Percentiles rank a stretch among this genome's conserved stretches.
phyloP scores from a whole-genome alignment of 352 stramenopile genomes.

The Globisporangium megalacanthum region DNA sequence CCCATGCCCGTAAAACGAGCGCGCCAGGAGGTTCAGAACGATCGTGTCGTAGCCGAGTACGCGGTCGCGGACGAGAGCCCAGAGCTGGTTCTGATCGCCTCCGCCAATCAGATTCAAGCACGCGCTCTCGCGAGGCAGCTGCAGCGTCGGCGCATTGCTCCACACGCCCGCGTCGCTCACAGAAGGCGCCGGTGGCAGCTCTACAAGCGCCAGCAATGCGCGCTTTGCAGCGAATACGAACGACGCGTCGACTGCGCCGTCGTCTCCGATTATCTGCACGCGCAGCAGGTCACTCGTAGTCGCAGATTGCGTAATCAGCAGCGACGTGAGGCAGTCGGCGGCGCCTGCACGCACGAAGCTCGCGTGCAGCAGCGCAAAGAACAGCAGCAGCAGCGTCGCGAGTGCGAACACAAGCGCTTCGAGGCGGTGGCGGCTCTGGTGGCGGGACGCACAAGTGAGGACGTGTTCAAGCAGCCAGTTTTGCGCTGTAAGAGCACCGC shows the following conservation, averaged over 20 bases:
- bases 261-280: conserved; percentile 14
- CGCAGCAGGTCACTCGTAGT: conserved; percentile 19
- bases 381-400: conserved; percentile 38
- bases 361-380: conserved; percentile 44
- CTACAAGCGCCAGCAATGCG: conserved; percentile 58
- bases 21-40: conserved; percentile 88
- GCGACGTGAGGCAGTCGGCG: conserved; percentile 31
- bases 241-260: conserved; percentile 19
- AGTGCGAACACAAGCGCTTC: conserved; percentile 61
- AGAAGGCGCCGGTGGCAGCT: conserved; percentile 19
- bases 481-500: neutral
- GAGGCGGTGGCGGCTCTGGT: conserved; percentile 41
- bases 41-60: conserved; percentile 89
- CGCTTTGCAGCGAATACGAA: conserved; percentile 70
- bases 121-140: conserved; percentile 25
- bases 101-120: conserved; percentile 54
- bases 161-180: neutral
- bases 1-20: conserved; percentile 42
- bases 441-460: conserved; percentile 1
- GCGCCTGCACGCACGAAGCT: conserved; percentile 39
- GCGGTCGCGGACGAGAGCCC: conserved; percentile 35
- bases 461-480: neutral
- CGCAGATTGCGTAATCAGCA: conserved; percentile 9
- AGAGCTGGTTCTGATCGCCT: conserved; percentile 23
- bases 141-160: conserved; percentile 24